Evolutionary conservation across 257 asterid genomes (phyloP).

Genomic region (Fraxinus anomala): DNA sequence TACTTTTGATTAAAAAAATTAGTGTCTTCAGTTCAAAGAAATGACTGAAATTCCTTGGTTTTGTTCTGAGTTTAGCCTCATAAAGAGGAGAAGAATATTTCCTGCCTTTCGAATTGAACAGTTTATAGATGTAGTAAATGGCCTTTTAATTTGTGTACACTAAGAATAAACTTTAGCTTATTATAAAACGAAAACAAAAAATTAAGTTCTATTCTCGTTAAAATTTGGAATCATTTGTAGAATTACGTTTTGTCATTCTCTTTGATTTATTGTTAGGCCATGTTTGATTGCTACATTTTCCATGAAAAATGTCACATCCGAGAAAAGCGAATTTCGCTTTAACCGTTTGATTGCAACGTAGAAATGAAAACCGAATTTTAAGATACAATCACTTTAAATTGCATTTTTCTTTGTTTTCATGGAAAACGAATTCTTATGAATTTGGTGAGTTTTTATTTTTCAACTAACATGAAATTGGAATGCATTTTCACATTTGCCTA

Average conservation of each 20-base stretch:
- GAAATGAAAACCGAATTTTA: too few species aligned
- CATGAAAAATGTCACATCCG: too few species aligned
- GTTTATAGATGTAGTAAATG: not conserved
- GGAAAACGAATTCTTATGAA: too few species aligned
- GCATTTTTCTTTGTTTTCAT: too few species aligned
- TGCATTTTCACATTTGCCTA: too few species aligned
- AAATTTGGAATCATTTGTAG: not conserved
- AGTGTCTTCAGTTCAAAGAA: constrained; percentile 41
- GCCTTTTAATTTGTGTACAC: not conserved
- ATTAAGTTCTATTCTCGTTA: not conserved
- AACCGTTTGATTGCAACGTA: too few species aligned
- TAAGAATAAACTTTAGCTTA: not conserved
- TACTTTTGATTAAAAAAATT: constrained; percentile 16
- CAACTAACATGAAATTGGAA: too few species aligned
- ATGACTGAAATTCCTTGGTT: constrained; percentile 36
- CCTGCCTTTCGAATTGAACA: constrained; percentile 21
- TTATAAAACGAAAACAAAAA: not conserved
- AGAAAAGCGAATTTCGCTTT: too few species aligned
- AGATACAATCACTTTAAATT: too few species aligned
- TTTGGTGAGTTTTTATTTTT: too few species aligned
- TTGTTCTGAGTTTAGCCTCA: constrained; percentile 33
- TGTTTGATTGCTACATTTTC: too few species aligned
- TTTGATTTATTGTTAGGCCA: too few species aligned
- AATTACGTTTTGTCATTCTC: not conserved
- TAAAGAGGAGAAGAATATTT: constrained; percentile 51